Base-by-base conservation (phyloP, 106 monocot genomes). In the Dactylorhiza incarnata region DNA sequence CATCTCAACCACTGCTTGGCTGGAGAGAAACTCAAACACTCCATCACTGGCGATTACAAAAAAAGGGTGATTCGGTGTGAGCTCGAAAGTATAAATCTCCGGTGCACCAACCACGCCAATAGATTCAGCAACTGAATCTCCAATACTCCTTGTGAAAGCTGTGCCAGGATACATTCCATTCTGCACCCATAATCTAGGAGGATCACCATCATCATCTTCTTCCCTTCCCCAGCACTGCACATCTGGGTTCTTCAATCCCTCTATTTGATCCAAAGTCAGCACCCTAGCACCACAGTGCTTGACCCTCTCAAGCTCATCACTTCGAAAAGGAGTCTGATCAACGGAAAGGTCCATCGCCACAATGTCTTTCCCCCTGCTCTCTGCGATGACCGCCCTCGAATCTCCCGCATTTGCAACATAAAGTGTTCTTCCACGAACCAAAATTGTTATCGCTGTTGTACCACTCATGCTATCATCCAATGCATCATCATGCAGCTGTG, bases 1-100 rank as follows among this genome's bases (percentile, higher is more conserved):
- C 93, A 97, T 97, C 65, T 94, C 91, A 53, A 97, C 87, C 19
- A 94, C 97, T 68, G 91, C 67, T 82, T 97, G 91, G 81, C 97
- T 97, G 23, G 97, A 87, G 13, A 97, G 85, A 79, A 97, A 97
- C 79, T 97, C 97, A 74, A 97, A 97, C 15, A 97, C 97, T 49
- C 97, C 97, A 87, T 97, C 97, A 77, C 97, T 97, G 59, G 97
- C 97, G 75, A 97, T 72, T 43, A 97, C 91, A 81, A 97, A 94
- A 75, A 97, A 97, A 14, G 84, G 87, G 76, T 97, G 87, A 70
- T 87, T 77, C 17, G 78, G 76, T 59, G 83, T 93, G 54, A 97
- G 84, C 52, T 97, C 87, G 63, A 97, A 46, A 73, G 86, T 83
- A 73, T 87, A 87, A 37, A 93, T 94, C 81, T 97, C 97, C 52